phyloP scores from a whole-genome alignment of 352 stramenopile species.

The Albugo candida region DNA sequence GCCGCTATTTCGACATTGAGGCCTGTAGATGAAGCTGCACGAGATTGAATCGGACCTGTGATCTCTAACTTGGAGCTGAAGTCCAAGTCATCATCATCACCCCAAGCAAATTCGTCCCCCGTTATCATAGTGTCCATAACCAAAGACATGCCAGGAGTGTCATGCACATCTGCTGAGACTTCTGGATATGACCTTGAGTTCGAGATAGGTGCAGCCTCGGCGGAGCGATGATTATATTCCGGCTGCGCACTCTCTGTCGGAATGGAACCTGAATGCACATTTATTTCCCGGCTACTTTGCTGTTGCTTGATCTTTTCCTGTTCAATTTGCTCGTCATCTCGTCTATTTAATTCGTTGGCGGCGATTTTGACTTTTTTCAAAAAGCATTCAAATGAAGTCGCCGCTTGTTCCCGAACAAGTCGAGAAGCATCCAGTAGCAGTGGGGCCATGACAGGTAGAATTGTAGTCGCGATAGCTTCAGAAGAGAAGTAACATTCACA shows the following conservation, averaged over 20 bases:
- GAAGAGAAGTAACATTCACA: constrained; percentile 69
- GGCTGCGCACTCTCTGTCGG: too few species aligned
- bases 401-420: constrained; percentile 56
- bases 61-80: too few species aligned
- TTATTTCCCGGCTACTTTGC: too few species aligned
- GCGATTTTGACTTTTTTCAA: constrained; percentile 70
- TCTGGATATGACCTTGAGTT: too few species aligned
- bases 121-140: not conserved
- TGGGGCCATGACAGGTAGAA: constrained; percentile 56
- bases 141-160: too few species aligned
- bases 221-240: too few species aligned
- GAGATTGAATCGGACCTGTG: too few species aligned
- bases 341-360: constrained; percentile 55
- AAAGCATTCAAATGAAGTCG: constrained; percentile 51
- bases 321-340: constrained; percentile 37
- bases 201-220: too few species aligned
- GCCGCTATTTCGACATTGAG: too few species aligned
- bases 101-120: constrained; percentile 36
- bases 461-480: constrained; percentile 41
- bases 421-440: constrained; percentile 63
- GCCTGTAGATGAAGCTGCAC: too few species aligned
- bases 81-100: constrained; percentile 39
- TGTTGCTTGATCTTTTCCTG: constrained; percentile 39
- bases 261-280: too few species aligned
- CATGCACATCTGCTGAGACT: too few species aligned